phyloP scores from a whole-genome alignment of 1,284 basidiomycete species.

The Cyathus pygmaeus region DNA sequence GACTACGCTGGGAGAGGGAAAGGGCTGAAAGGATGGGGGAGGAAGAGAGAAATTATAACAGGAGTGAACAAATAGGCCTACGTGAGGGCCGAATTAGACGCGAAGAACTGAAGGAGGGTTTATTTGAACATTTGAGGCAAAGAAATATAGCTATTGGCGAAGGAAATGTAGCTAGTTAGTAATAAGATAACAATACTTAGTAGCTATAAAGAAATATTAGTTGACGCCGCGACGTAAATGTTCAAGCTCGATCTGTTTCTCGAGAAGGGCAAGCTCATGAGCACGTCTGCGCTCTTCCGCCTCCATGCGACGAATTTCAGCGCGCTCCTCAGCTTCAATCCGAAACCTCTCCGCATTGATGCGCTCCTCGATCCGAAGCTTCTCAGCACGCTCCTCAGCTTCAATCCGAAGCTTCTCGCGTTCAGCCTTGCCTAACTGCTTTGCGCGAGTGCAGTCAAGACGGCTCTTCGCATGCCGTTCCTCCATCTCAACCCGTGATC shows the following conservation, averaged over 20 bases:
- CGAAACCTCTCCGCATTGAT: conserved; percentile 3
- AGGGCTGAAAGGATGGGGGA: too few relatives aligned
- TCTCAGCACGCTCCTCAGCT: neutral
- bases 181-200: neutral
- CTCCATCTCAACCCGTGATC: too few relatives aligned
- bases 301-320: neutral
- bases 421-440: neutral
- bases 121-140: conserved; percentile 12
- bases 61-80: conserved; percentile 11
- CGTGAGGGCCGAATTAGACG: conserved; percentile 18
- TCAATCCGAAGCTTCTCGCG: neutral
- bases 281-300: conserved; percentile 8
- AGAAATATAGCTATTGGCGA: neutral
- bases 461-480: too few relatives aligned
- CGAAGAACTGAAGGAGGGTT: conserved; percentile 16
- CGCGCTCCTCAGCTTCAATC: conserved; percentile 2
- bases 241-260: conserved; percentile 11
- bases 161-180: neutral
- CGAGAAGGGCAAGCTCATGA: conserved; percentile 14
- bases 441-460: too few relatives aligned
- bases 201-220: neutral
- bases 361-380: neutral
- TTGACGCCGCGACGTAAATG: neutral
- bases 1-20: neutral
- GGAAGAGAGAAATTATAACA: conserved; percentile 5